Percentiles rank a stretch among this genome's conserved stretches.
These are phyloP conservation scores for Paecilomyces variotii DNA, from an alignment of 2,329 filamentous ascomycete species.

Conservation along the genomic window DNA sequence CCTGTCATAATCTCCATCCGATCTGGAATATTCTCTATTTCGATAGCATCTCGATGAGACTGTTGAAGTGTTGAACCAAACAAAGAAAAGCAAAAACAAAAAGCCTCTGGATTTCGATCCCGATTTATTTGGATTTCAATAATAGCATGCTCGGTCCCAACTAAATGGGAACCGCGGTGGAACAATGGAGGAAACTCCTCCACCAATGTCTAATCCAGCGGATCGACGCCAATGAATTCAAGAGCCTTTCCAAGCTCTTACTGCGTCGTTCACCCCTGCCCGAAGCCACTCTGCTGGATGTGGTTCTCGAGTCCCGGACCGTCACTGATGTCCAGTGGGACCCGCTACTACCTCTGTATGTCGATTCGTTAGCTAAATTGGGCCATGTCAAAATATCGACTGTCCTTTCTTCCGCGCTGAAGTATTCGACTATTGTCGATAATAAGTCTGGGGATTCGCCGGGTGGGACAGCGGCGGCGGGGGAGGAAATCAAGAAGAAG, in stretches of 20 bases:
- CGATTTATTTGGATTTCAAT: neutral
- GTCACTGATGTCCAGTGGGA: constrained; percentile 30
- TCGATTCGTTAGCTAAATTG: constrained; percentile 29
- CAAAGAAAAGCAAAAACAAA: neutral
- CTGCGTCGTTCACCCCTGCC: constrained; percentile 22
- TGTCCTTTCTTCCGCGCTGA: constrained; percentile 25
- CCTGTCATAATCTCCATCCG: no score
- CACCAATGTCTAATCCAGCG: constrained; percentile 28
- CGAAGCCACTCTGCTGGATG: constrained; percentile 24
- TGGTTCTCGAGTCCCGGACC: constrained; percentile 26
- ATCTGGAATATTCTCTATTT: neutral
- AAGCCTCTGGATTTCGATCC: no score
- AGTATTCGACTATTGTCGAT: constrained; percentile 28
- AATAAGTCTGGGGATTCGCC: constrained; percentile 4
- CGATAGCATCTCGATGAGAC: neutral
- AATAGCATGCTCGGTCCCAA: constrained; percentile 3
- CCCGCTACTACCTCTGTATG: constrained; percentile 34
- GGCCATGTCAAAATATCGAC: constrained; percentile 25
- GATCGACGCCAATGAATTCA: constrained; percentile 31
- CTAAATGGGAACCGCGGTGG: constrained; percentile 18
- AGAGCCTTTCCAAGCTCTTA: constrained; percentile 27
- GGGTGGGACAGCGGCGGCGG: neutral
- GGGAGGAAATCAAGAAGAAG: neutral
- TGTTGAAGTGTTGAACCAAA: neutral
- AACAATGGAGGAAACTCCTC: constrained; percentile 32